phyloP scores from a whole-genome alignment of 1,284 basidiomycete genomes.

The Phellopilus nigrolimitatus region DNA sequence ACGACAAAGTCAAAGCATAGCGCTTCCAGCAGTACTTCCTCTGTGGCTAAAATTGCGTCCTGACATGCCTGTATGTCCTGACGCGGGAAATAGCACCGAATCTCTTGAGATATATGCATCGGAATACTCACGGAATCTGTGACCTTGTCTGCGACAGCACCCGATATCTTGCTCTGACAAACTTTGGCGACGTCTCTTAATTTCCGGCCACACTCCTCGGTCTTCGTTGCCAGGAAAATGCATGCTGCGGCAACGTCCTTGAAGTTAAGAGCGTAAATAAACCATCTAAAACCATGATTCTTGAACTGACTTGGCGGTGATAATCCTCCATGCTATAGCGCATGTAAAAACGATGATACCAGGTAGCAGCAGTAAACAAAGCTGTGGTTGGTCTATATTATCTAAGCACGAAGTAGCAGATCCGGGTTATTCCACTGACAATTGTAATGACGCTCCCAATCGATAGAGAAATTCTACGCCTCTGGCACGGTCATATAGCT shows the following conservation, averaged over 20 bases:
- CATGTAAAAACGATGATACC: slow-evolving; percentile 96
- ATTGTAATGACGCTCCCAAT: slow-evolving; percentile 62
- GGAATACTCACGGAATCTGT: slow-evolving; percentile 24
- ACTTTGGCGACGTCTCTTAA: slow-evolving; percentile 80
- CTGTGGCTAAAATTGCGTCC: slow-evolving; percentile 67
- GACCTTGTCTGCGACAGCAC: slow-evolving; percentile 43
- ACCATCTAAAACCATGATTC: slow-evolving; percentile 10
- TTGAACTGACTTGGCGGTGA: slow-evolving; percentile 58
- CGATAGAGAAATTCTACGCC: slow-evolving; percentile 80
- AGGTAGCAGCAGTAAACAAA: slow-evolving; percentile 80
- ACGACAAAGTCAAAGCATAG: slow-evolving; percentile 90
- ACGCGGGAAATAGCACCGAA: not conserved
- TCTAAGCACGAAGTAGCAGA: slow-evolving; percentile 20
- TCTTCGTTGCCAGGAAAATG: slow-evolving; percentile 89
- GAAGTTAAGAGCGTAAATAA: slow-evolving; percentile 5
- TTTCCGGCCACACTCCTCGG: slow-evolving; percentile 84
- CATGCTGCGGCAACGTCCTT: slow-evolving; percentile 87
- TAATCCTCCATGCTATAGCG: slow-evolving; percentile 83
- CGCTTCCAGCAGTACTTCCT: slow-evolving; percentile 82
- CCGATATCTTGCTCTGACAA: slow-evolving; percentile 64
- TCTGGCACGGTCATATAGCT: slow-evolving; percentile 70
- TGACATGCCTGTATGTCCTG: slow-evolving; percentile 76
- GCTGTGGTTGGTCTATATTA: slow-evolving; percentile 63
- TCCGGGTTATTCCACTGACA: slow-evolving; percentile 46
- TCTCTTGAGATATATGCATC: not conserved